Evolutionary conservation across 2,329 filamentous ascomycete species (phyloP).

Genomic region (Sordariomycetes sp.): DNA sequence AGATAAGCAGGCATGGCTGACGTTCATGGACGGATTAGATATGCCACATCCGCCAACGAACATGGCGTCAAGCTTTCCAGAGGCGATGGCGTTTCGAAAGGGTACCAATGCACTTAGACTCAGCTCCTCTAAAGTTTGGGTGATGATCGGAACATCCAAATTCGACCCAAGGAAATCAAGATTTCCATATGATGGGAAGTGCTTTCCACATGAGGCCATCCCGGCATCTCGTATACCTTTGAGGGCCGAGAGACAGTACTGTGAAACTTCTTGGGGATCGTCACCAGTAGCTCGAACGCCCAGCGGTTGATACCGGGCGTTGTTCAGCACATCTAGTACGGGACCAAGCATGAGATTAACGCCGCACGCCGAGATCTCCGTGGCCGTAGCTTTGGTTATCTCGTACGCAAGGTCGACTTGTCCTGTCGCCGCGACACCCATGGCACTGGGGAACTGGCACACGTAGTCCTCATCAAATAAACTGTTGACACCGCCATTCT

Average conservation of each 20-base stretch:
- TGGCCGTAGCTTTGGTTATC: constrained; percentile 85
- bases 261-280: constrained; percentile 89
- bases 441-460: constrained; percentile 91
- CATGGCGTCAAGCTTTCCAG: constrained; percentile 79
- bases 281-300: constrained; percentile 86
- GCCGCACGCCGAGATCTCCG: constrained; percentile 84
- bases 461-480: constrained; percentile 94
- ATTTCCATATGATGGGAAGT: constrained; percentile 94
- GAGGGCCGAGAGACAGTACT: constrained; percentile 83
- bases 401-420: constrained; percentile 79
- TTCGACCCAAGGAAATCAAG: constrained; percentile 88
- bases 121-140: constrained; percentile 84
- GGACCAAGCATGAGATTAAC: constrained; percentile 95
- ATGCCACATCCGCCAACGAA: constrained; percentile 94
- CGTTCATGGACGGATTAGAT: constrained; percentile 82
- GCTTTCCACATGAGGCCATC: constrained; percentile 83
- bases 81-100: constrained; percentile 80
- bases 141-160: constrained; percentile 89
- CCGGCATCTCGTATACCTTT: constrained; percentile 90
- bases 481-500: constrained; percentile 97
- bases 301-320: constrained; percentile 81
- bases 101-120: constrained; percentile 87
- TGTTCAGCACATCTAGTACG: constrained; percentile 87
- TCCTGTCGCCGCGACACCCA: constrained; percentile 91
- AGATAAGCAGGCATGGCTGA: constrained; percentile 89